Evolutionary conservation across 2,329 filamentous ascomycete genomes (phyloP).

Genomic region (Xylaria sp.): DNA sequence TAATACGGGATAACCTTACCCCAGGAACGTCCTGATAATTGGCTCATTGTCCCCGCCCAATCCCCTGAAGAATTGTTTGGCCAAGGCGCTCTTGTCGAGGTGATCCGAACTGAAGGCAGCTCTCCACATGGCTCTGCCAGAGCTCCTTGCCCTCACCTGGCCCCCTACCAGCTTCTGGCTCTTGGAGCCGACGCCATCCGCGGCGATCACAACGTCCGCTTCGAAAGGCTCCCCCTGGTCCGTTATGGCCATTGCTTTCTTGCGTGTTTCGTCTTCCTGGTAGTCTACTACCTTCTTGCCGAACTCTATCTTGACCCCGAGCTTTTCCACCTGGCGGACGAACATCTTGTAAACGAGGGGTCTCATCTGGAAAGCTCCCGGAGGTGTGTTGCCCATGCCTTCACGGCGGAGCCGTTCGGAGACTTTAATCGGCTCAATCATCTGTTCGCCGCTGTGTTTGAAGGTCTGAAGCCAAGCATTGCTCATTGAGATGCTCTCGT

Average conservation of each 20-base stretch:
- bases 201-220: slow-evolving; percentile 55
- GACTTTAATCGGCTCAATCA: slow-evolving; percentile 55
- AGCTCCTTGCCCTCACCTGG: slow-evolving; percentile 49
- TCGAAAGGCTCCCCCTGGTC: slow-evolving; percentile 55
- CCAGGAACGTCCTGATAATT: slow-evolving; percentile 53
- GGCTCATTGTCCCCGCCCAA: slow-evolving; percentile 48
- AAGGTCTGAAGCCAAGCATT: slow-evolving; percentile 62
- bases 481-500: slow-evolving; percentile 57
- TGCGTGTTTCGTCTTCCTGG: slow-evolving; percentile 49
- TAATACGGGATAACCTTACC: slow-evolving; percentile 45
- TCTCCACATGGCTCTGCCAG: slow-evolving; percentile 51
- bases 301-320: slow-evolving; percentile 54
- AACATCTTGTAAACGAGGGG: slow-evolving; percentile 63
- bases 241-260: slow-evolving; percentile 54
- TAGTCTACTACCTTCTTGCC: slow-evolving; percentile 56
- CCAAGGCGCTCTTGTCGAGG: slow-evolving; percentile 47
- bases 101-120: slow-evolving; percentile 50
- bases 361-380: slow-evolving; percentile 61
- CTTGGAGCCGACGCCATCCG: slow-evolving; percentile 54
- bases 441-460: slow-evolving; percentile 57
- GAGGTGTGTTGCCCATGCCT: slow-evolving; percentile 52
- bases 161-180: slow-evolving; percentile 51
- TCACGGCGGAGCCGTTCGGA: slow-evolving; percentile 52
- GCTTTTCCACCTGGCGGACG: slow-evolving; percentile 52
- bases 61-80: slow-evolving; percentile 47